Evolutionary conservation across 2,329 filamentous ascomycete genomes (phyloP).

Genomic region (Clonostachys byssicola): DNA sequence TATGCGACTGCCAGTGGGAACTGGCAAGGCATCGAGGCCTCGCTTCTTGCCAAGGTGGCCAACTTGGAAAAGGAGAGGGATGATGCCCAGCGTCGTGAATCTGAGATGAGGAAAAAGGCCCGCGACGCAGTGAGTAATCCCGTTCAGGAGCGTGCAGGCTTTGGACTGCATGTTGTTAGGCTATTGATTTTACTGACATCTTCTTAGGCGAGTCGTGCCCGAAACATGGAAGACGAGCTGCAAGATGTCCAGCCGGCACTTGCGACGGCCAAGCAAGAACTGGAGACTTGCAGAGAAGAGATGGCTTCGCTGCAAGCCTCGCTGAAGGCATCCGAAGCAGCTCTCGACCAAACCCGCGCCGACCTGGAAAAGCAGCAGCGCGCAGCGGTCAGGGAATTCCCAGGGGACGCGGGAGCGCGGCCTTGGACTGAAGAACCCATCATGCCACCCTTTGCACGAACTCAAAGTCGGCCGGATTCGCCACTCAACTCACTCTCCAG

Average conservation of each 20-base stretch:
- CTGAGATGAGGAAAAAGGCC: conserved; percentile 83
- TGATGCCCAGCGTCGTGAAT: conserved; percentile 77
- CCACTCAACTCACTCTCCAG: conserved; percentile 45
- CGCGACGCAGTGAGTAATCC: conserved; percentile 69
- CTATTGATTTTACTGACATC: conserved; percentile 7
- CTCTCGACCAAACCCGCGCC: conserved; percentile 49
- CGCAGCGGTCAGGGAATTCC: conserved; percentile 16
- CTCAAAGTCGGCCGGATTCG: conserved; percentile 48
- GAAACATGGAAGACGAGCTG: conserved; percentile 77
- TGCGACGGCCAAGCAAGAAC: conserved; percentile 60
- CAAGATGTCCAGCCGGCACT: conserved; percentile 64
- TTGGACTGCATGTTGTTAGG: not conserved
- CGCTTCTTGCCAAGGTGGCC: conserved; percentile 71
- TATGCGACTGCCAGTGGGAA: conserved; percentile 93
- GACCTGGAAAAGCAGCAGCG: conserved; percentile 46
- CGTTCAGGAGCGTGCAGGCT: too few species aligned
- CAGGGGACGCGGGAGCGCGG: conserved; percentile 14
- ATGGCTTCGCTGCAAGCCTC: conserved; percentile 59
- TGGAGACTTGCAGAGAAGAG: conserved; percentile 54
- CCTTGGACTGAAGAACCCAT: conserved; percentile 46
- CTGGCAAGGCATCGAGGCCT: conserved; percentile 94
- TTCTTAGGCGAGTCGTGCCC: conserved; percentile 53
- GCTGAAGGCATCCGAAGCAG: conserved; percentile 62
- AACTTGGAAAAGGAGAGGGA: conserved; percentile 87
- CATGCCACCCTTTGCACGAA: conserved; percentile 31